Evolutionary conservation across 495 filamentous ascomycete genomes (phyloP).

Genomic region (Penicilliopsis zonata): DNA sequence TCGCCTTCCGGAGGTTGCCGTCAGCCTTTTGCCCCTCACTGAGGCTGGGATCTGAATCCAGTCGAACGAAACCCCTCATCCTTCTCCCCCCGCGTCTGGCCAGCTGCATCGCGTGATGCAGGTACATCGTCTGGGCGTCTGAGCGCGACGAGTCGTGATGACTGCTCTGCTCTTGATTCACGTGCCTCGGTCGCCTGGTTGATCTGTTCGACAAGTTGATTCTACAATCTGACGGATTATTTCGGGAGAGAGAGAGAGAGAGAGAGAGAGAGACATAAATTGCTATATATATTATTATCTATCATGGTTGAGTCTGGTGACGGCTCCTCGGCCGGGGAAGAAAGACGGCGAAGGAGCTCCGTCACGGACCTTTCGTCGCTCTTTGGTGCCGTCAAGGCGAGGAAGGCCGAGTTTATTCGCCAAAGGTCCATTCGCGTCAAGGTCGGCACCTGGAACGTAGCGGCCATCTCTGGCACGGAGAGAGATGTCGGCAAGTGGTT

Average conservation of each 20-base stretch:
- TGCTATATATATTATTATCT: too few species aligned
- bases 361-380: constrained; percentile 30
- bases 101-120: constrained; percentile 8
- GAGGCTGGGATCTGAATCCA: too few species aligned
- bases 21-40: too few species aligned
- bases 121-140: background rate
- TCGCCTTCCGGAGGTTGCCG: background rate
- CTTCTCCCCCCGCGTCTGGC: background rate
- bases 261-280: too few species aligned
- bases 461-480: constrained; percentile 67
- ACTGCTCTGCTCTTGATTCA: too few species aligned
- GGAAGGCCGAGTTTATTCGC: constrained; percentile 66
- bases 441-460: constrained; percentile 92
- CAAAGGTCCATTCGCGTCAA: constrained; percentile 65
- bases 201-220: too few species aligned
- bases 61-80: background rate
- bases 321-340: constrained; percentile 13
- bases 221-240: too few species aligned
- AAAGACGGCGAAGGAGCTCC: constrained; percentile 4
- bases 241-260: too few species aligned
- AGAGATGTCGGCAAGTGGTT: constrained; percentile 83
- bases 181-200: too few species aligned
- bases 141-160: constrained; percentile 6
- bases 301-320: too few species aligned
- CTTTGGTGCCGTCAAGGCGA: constrained; percentile 50